Evolutionary conservation across 2,329 filamentous ascomycete species (phyloP), one percentile per base, ranked within the genome.

Genomic region (Ploettnerulaceae sp.): DNA sequence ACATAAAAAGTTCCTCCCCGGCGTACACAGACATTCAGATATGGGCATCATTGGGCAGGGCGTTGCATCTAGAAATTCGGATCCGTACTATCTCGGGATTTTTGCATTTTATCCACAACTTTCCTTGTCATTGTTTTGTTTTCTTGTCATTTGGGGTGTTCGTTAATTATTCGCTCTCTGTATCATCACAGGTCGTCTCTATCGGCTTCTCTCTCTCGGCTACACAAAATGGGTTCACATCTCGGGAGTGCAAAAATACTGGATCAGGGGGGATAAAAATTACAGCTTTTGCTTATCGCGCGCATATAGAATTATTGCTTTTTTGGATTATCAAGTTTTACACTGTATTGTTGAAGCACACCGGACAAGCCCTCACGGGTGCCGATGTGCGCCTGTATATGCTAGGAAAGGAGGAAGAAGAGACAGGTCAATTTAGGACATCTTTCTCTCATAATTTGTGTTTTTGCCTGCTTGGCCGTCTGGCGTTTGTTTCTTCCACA

Each of bases 21-120:
- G n/a, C 34, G 18, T 37, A 18, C 34, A 12, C 18, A 22, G n/a
- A 44, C 41, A 38, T 15, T 12, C 41, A 46, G 43, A 41, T 37
- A 28, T 25, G 33, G 31, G 42, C 25, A 40, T 36, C 32, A 34
- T 46, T 26, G 39, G 43, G 47, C 40, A 44, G 33, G 56, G 55
- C 54, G 54, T 58, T 59, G 43, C 53, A 60, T 57, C 45, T 58
- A 57, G 56, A 59, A n/a, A n/a, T 25, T 47, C 37, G 54, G 54
- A 46, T 43, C 33, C 48, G 21, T 43, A 33, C 15, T 44, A 34
- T 38, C 42, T 28, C 24, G 39, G 24, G 22, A 12, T 12, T 7
- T 28, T 20, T 47, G 28, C 31, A 26, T n/a, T n/a, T n/a, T n/a
- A n/a, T n/a, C n/a, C n/a, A n/a, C n/a, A n/a, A n/a, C n/a, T n/a